phyloP scores from a whole-genome alignment of 2,329 filamentous ascomycete species.

The Aspergillus puulaauensis region DNA sequence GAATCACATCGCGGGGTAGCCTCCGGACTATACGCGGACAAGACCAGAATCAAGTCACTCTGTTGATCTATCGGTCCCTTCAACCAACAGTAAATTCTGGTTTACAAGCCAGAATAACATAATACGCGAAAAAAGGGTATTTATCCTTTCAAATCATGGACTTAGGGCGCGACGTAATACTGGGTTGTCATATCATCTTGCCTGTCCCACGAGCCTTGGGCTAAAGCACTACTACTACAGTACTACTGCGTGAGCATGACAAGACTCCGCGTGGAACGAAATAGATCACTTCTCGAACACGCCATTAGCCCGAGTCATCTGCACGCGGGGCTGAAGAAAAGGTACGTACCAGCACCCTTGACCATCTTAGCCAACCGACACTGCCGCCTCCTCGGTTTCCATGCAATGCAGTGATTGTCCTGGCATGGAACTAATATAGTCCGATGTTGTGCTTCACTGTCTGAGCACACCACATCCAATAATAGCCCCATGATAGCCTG shows the following conservation, averaged over 20 bases:
- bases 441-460: conserved; percentile 14
- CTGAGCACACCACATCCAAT: conserved; percentile 12
- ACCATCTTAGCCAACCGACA: conserved; percentile 13
- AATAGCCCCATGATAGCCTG: not conserved
- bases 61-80: conserved; percentile 1
- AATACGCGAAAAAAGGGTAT: not conserved
- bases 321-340: conserved; percentile 10
- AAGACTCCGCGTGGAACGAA: conserved; percentile 4
- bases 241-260: not conserved
- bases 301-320: conserved; percentile 18
- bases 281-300: conserved; percentile 13
- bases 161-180: not conserved
- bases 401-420: conserved; percentile 24
- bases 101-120: not conserved
- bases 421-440: conserved; percentile 18
- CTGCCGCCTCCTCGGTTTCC: conserved; percentile 6
- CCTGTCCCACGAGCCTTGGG: conserved; percentile 6
- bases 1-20: conserved; percentile 14
- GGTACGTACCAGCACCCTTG: not conserved
- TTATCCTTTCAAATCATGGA: not conserved
- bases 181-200: conserved; percentile 8
- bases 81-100: not conserved
- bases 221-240: not conserved
- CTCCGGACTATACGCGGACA: not conserved
- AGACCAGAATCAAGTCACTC: not conserved